Base-by-base conservation (phyloP, 2,329 filamentous ascomycete species). In the Penicillium freii region DNA sequence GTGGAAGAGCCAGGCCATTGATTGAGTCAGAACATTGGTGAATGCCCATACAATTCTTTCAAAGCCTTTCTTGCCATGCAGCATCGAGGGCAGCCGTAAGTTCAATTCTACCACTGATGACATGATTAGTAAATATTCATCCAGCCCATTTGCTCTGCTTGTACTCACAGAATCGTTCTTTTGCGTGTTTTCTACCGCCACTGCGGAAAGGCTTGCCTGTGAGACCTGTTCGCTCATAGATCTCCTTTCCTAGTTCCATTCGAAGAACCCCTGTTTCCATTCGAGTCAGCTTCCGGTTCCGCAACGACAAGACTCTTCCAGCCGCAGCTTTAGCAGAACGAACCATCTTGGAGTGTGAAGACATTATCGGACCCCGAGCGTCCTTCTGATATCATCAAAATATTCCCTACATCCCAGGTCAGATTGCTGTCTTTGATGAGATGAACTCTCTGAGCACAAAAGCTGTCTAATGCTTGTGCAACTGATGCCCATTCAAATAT, bases 321-420 rank as follows among this genome's bases (percentile, higher is more conserved):
- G 9, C 9, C 23, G 27, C 17, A 47, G 56, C n/a, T 56, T n/a
- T 7, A 34, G 56, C 27, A 31, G 6, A 49, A 61, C 71, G 51
- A 77, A 84, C 91, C 92, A 63, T 91, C 83, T 56, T 77, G 81
- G 1, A 97, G 76, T 0, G 83, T 83, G 70, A 91, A 93, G 3
- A 88, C 80, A 65, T 89, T 90, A 67, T 92, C 88, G 2, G 87
- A 81, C 2, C 85, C 87, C 8, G 82, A 78, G 33, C 83, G 82
- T 13, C 91, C 92, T 72, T 92, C 84, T 0, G 92, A 96, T 2
- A 96, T 81, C 88, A 97, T 90, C 64, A 90, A 74, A 48, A 95
- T 78, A 69, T 91, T 87, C 5, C 91, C 91, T 92, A 58, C 2
- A 36, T 39, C 23, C 8, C 27, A 15, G 52, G 23, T 59, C 39